These are phyloP conservation scores for Lactarius sanguifluus DNA, from an alignment of 768 basidiomycete genomes.

Conservation along the genomic window DNA sequence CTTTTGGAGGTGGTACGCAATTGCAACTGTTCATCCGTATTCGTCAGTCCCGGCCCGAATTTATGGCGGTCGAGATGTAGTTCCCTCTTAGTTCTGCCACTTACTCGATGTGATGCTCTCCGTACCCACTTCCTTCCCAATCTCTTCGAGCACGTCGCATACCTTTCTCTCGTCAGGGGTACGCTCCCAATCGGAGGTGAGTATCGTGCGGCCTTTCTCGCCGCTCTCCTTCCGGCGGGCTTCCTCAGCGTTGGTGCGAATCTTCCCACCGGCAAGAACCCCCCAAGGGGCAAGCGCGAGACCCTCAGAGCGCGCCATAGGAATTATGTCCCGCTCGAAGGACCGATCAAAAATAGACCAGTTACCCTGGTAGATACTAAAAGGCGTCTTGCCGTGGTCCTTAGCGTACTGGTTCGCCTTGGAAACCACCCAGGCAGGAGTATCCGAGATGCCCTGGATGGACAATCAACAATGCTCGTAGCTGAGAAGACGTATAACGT, in stretches of 20 bases:
- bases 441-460: slow-evolving; percentile 28
- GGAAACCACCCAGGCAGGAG: slow-evolving; percentile 42
- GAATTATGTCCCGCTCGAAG: slow-evolving; percentile 43
- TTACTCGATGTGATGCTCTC: slow-evolving; percentile 33
- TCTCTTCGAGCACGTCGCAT: slow-evolving; percentile 40
- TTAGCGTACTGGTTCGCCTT: slow-evolving; percentile 43
- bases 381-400: slow-evolving; percentile 40
- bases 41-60: not conserved
- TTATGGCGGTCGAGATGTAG: too few relatives aligned
- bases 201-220: slow-evolving; percentile 38
- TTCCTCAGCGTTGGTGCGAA: slow-evolving; percentile 42
- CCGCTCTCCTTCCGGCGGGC: slow-evolving; percentile 34
- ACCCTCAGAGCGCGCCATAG: slow-evolving; percentile 39
- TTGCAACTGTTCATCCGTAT: slow-evolving; percentile 38
- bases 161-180: slow-evolving; percentile 38
- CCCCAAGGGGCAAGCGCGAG: slow-evolving; percentile 46
- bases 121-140: slow-evolving; percentile 42
- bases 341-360: slow-evolving; percentile 41
- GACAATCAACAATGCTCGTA: not conserved
- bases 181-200: slow-evolving; percentile 36
- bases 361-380: slow-evolving; percentile 38
- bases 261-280: slow-evolving; percentile 42
- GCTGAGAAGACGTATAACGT: not conserved
- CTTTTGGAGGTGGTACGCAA: slow-evolving; percentile 52
- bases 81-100: not conserved